Evolutionary conservation across 2,329 filamentous ascomycete species (phyloP).

Genomic region (Colletotrichum sp.): DNA sequence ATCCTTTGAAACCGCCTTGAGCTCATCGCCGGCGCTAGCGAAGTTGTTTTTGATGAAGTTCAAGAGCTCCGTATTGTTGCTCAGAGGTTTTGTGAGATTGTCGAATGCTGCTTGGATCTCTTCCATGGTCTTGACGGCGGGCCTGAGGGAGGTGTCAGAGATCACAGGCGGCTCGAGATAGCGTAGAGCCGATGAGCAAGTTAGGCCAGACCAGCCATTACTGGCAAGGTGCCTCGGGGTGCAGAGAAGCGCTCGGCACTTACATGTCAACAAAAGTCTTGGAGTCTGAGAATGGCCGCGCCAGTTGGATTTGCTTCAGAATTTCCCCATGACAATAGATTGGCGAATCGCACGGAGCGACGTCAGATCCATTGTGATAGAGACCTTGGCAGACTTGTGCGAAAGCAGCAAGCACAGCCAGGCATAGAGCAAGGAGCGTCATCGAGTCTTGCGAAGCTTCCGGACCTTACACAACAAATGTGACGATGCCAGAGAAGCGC

Average conservation of each 20-base stretch:
- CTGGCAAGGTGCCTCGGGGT: background rate
- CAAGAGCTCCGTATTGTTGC: conserved; percentile 67
- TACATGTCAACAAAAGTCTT: conserved; percentile 77
- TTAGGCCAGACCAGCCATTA: background rate
- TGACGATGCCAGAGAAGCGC: background rate
- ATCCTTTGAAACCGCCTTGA: conserved; percentile 56
- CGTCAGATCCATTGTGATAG: conserved; percentile 64
- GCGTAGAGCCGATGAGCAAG: background rate
- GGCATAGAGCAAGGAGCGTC: background rate
- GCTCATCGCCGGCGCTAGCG: conserved; percentile 66
- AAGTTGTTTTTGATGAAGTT: conserved; percentile 69
- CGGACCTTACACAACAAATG: background rate
- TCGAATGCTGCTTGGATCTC: conserved; percentile 68
- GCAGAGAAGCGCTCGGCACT: conserved; percentile 25
- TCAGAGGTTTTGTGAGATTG: conserved; percentile 63
- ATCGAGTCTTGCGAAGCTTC: background rate
- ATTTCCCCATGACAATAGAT: conserved; percentile 73
- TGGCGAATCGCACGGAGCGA: conserved; percentile 70
- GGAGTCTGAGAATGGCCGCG: conserved; percentile 68
- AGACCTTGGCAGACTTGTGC: conserved; percentile 44
- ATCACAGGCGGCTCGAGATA: background rate
- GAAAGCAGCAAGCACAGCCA: conserved; percentile 9
- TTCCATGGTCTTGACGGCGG: conserved; percentile 62
- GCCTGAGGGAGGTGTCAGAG: conserved; percentile 43
- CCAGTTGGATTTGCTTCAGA: conserved; percentile 66